phyloP scores from a whole-genome alignment of 495 filamentous ascomycete species.

The Xylaria venustula region DNA sequence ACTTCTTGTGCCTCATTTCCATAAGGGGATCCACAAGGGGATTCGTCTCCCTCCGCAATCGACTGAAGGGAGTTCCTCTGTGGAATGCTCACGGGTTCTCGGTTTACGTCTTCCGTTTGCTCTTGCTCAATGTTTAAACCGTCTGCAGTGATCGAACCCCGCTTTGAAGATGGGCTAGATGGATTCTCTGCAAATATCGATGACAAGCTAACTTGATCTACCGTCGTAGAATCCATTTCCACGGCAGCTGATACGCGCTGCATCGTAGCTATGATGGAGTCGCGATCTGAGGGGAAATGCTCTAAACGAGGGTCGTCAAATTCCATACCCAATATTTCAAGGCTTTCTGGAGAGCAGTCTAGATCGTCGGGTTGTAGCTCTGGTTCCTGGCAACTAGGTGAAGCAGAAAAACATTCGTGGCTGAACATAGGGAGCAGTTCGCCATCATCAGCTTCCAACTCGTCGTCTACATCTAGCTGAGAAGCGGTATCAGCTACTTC shows the following conservation, averaged over 20 bases:
- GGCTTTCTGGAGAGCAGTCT: neutral
- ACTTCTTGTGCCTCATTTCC: neutral
- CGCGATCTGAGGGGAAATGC: constrained; percentile 48
- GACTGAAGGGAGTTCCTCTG: constrained; percentile 18
- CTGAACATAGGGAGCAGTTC: constrained; percentile 32
- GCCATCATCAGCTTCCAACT: constrained; percentile 22
- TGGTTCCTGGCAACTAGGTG: neutral
- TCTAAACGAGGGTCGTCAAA: constrained; percentile 52
- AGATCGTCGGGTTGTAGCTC: neutral
- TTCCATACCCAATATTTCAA: constrained; percentile 31
- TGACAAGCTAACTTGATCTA: constrained; percentile 36
- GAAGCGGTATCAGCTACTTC: constrained; percentile 49
- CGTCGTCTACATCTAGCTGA: constrained; percentile 16
- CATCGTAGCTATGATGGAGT: constrained; percentile 46
- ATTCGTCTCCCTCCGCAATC: constrained; percentile 25
- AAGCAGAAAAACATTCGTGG: constrained; percentile 10
- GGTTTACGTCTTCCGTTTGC: neutral
- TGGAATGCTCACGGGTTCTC: neutral
- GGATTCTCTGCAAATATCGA: constrained; percentile 23
- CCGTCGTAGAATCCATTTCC: constrained; percentile 40
- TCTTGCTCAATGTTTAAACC: neutral
- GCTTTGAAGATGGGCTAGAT: neutral
- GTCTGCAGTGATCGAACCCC: neutral
- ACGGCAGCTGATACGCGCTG: constrained; percentile 44
- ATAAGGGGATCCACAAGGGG: too few relatives aligned